Evolutionary conservation across 345 rosid genomes (phyloP), one percentile per base, ranked within the genome.

Genomic region (Clausena lansium): DNA sequence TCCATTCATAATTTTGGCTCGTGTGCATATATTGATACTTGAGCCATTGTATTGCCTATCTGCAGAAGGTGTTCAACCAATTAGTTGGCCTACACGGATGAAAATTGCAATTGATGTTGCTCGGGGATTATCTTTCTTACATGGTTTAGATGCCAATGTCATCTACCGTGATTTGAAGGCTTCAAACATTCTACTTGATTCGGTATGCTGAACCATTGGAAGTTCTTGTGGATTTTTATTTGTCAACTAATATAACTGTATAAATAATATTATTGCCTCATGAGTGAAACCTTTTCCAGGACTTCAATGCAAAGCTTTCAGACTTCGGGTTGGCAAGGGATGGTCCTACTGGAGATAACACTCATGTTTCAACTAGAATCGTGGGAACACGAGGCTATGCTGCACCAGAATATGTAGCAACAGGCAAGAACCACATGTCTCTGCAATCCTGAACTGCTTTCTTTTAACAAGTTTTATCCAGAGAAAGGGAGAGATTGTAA

Each of bases 271-370:
- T 8, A 66, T 39, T 67, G 15, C 20, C 47, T 83, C 73, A 83
- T 65, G 66, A 19, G 67, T 30, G 22, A 55, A 60, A 62, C 22
- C 28, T 24, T 70, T 24, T 77, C 63, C 81, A 95, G 99, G 96
- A 86, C 38, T 93, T 84, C 76, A 89, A 85, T 74, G 92, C 95
- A 11, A 92, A 87, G 83, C 96, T 95, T 77, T 93, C 99, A 32
- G 99, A 95, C 83, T 95, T 95, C 82, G 99, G 99, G 57, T 84
- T 95, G 74, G 99, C 98, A 39, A 88, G 94, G 86, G 97, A 92
- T 79, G 98, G 98, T 19, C 97, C 99, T 14, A 93, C 88, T 4
- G 99, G 93, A 54, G 91, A 95, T 59, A 89, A 88, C 76, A 93
- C 94, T 73, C 99, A 95, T 68, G 98, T 95, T 36, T 92, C 98